These are phyloP conservation scores for Dryas alaskensis DNA, from an alignment of 306 rosid species.

Conservation along the genomic window DNA sequence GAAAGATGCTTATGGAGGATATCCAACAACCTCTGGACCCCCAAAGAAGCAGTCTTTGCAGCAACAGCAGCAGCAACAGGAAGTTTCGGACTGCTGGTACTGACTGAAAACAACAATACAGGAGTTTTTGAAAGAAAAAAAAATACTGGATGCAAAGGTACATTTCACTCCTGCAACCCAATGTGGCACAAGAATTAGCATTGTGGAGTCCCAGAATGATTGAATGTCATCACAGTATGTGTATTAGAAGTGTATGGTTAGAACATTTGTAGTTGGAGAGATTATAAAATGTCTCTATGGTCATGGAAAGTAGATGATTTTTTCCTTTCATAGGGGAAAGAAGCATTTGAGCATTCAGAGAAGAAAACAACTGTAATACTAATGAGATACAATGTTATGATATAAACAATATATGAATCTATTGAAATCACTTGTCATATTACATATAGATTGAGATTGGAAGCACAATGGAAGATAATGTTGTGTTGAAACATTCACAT, in stretches of 20 bases:
- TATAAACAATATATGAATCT: no score
- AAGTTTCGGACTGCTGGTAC: slow-evolving; percentile 90
- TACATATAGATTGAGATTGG: no score
- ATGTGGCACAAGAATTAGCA: background rate
- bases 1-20: slow-evolving; percentile 39
- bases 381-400: background rate
- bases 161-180: slow-evolving; percentile 2
- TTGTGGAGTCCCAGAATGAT: background rate
- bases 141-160: background rate
- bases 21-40: slow-evolving; percentile 63
- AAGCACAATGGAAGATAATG: background rate
- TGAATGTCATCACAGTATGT: background rate
- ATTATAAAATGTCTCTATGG: background rate
- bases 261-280: background rate
- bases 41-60: slow-evolving; percentile 53
- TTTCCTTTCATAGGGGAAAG: background rate
- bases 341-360: background rate
- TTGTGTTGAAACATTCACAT: background rate
- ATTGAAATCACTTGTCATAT: no score
- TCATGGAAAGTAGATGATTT: background rate
- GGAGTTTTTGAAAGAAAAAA: background rate
- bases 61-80: slow-evolving; percentile 46
- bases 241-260: background rate
- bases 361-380: background rate
- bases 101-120: slow-evolving; percentile 23